A percentile compares a stretch with the other conserved stretches of the same genome.
phyloP scores from a whole-genome alignment of 2,329 filamentous ascomycete species.

The Dryadomyces quercus-mongolicae region DNA sequence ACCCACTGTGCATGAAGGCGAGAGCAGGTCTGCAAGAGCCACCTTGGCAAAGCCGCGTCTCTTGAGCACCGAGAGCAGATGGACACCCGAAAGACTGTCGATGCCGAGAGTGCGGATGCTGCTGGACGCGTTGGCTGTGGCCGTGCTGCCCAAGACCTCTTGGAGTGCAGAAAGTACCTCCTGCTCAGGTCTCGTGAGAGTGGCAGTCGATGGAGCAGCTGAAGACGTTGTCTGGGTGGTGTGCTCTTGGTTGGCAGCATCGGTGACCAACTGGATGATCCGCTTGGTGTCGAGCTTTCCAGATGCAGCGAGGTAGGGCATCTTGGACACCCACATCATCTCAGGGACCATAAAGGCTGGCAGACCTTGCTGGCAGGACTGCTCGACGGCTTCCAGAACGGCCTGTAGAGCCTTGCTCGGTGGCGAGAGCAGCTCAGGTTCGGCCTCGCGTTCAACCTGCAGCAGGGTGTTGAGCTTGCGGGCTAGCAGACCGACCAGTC shows the following conservation, averaged over 20 bases:
- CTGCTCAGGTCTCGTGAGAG: not conserved
- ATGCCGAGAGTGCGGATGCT: slow-evolving; percentile 9
- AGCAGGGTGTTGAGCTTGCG: slow-evolving; percentile 1
- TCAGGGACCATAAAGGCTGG: slow-evolving; percentile 8
- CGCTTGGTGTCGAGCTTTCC: slow-evolving; percentile 8
- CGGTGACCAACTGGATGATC: slow-evolving; percentile 2
- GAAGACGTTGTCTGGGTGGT: no score
- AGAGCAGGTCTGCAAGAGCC: slow-evolving; percentile 5
- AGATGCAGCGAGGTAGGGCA: slow-evolving; percentile 5
- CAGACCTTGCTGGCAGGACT: slow-evolving; percentile 3
- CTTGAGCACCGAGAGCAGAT: slow-evolving; percentile 10
- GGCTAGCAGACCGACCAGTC: slow-evolving; percentile 2
- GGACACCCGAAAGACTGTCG: slow-evolving; percentile 13
- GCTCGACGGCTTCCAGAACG: not conserved
- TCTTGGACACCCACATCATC: slow-evolving; percentile 8
- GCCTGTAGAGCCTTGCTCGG: not conserved
- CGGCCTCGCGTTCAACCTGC: slow-evolving; percentile 1
- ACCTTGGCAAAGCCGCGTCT: slow-evolving; percentile 9
- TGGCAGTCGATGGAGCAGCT: not conserved
- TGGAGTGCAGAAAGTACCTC: not conserved
- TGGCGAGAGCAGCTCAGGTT: not conserved
- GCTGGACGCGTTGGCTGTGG: not conserved
- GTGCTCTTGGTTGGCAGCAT: not conserved
- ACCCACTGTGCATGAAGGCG: not conserved
- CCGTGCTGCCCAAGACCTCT: not conserved